Conservation (phyloP, 108 stramenopile genomes). For the Conticribra weissflogii region DNA sequence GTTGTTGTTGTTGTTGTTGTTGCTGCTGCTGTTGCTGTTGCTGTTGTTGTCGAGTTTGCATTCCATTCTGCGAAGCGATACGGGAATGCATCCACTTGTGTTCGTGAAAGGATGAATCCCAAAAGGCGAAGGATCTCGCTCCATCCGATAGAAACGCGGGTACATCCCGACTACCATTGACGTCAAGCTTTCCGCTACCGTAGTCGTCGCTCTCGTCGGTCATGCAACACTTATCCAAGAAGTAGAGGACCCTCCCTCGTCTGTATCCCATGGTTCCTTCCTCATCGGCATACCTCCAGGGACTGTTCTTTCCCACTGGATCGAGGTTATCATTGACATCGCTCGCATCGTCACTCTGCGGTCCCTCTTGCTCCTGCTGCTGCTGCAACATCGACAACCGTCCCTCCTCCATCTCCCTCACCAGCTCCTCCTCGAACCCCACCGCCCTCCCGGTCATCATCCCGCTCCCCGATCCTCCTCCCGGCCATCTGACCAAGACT, state of each 20-base stretch:
- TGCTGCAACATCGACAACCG: not conserved
- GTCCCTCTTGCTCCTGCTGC: too few species aligned
- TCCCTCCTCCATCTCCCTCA: slow-evolving; percentile 1
- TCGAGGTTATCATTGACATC: too few species aligned
- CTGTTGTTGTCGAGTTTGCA: too few species aligned
- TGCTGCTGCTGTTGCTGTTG: too few species aligned
- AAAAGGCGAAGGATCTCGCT: slow-evolving; percentile 27
- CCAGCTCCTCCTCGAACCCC: slow-evolving; percentile 10
- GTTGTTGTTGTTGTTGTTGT: too few species aligned
- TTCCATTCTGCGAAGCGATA: too few species aligned
- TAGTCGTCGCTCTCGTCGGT: too few species aligned
- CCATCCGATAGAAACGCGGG: slow-evolving; percentile 29
- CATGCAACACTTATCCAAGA: slow-evolving; percentile 29
- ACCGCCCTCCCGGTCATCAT: not conserved
- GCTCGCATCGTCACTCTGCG: too few species aligned
- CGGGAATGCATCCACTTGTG: slow-evolving; percentile 12
- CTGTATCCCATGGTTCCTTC: slow-evolving; percentile 24
- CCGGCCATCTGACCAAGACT: slow-evolving; percentile 38
- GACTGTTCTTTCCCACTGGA: too few species aligned
- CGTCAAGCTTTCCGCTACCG: too few species aligned
- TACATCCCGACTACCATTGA: too few species aligned
- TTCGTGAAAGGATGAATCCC: slow-evolving; percentile 31
- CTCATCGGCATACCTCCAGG: slow-evolving; percentile 5
- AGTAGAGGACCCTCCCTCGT: slow-evolving; percentile 31
- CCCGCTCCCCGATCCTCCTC: slow-evolving; percentile 4